Base-by-base conservation (phyloP, 306 rosid genomes). In the Aeschynomene evenia region DNA sequence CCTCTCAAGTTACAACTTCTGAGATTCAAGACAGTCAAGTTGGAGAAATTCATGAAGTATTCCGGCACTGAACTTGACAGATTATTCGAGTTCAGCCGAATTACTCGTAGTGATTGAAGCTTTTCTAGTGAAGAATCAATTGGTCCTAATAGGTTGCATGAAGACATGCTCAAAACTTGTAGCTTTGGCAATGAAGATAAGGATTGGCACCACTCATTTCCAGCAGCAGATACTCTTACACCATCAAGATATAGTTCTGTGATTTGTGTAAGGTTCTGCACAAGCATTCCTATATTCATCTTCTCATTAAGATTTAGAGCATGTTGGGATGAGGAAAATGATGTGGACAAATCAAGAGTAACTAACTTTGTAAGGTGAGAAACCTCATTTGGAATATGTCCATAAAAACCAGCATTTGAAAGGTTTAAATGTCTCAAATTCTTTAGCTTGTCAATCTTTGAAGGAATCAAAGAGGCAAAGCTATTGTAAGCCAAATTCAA, bases 191-290 rank as follows among this genome's bases (percentile, higher is more conserved):
- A 1, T 3, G 67, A 60, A 4, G 78, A 59, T 52, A 82, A 6
- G 0, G 71, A 77, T 37, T 61, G 48, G 18, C 85, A 23, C 92
- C 91, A 87, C 4, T 81, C 62, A 5, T 46, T 39, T 22, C 85
- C 86, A 12, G 0, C n/a, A 1, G 76, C 83, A 9, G 84, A 79
- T 66, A 83, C 65, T 1, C 1, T 20, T 0, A 80, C 75, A 53
- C 85, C 82, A 80, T 85, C 89, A 0, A 89, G 76, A 73, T 48
- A 16, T 4, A 87, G 50, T 34, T 72, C 68, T 6, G 1, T 4
- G 20, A 89, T 66, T 36, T 70, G 9, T 0, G 66, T 26, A 22
- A 89, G 69, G 42, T 81, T 74, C 3, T 63, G 75, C 36, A 82
- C 11, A 21, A 82, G 18, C 51, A 42, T 3, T 29, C 12, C 9